Conservation (phyloP, 2,329 filamentous ascomycete genomes). For the Trichoderma afroharzianum region DNA sequence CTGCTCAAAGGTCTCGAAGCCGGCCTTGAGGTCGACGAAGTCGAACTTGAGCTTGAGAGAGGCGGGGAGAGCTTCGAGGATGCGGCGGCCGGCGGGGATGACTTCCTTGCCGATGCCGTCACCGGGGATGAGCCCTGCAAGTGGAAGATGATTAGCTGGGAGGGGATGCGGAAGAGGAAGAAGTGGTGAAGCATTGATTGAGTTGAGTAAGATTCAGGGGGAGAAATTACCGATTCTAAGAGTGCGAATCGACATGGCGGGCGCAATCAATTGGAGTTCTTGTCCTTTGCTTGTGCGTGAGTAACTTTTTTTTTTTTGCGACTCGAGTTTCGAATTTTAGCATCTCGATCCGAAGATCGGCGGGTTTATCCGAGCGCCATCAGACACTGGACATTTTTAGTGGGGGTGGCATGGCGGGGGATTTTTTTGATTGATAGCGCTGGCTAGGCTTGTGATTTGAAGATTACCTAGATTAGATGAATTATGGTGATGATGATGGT, state of each 20-base stretch:
- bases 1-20: conserved; percentile 88
- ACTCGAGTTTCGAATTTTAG: neutral
- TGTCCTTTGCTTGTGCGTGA: neutral
- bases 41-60: conserved; percentile 91
- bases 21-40: conserved; percentile 89
- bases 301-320: conserved; percentile 7
- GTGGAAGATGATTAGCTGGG: neutral
- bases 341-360: conserved; percentile 13
- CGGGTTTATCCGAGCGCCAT: conserved; percentile 4
- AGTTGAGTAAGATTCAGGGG: neutral
- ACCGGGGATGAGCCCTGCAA: conserved; percentile 87
- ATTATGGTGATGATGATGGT: neutral
- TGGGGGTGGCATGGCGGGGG: neutral
- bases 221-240: conserved; percentile 38
- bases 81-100: conserved; percentile 85
- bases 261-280: conserved; percentile 6
- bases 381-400: neutral
- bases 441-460: neutral
- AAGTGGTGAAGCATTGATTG: too few relatives aligned
- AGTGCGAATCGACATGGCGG: conserved; percentile 40
- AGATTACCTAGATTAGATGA: neutral
- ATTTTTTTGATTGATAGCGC: neutral
- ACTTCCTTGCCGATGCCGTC: conserved; percentile 99
- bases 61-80: conserved; percentile 89
- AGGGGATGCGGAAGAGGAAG: neutral